These are phyloP conservation scores for Steccherinum ochraceum DNA, from an alignment of 768 basidiomycete species.

Conservation along the genomic window DNA sequence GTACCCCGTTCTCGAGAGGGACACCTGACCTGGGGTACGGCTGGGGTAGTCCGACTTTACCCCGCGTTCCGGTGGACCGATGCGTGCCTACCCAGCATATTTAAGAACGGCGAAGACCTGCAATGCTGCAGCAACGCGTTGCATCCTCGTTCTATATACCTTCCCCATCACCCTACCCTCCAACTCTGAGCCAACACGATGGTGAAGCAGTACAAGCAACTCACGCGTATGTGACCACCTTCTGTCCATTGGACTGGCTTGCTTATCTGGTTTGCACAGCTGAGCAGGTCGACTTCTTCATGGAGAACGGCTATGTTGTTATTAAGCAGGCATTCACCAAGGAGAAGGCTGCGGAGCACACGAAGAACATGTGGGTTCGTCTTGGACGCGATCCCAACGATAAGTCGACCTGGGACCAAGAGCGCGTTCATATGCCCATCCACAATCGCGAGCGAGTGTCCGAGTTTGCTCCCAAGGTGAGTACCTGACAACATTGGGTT, in stretches of 20 bases:
- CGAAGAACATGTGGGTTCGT: slow-evolving; percentile 44
- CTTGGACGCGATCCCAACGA: slow-evolving; percentile 47
- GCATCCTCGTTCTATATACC: too few species aligned
- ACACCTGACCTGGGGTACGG: too few species aligned
- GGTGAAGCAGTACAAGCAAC: slow-evolving; percentile 30
- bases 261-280: slow-evolving; percentile 24
- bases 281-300: slow-evolving; percentile 47
- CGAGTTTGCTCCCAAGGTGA: slow-evolving; percentile 46
- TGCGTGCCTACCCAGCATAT: too few species aligned
- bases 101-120: too few species aligned
- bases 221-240: slow-evolving; percentile 26
- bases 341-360: slow-evolving; percentile 45
- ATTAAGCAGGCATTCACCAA: slow-evolving; percentile 47
- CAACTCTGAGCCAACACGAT: too few species aligned
- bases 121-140: too few species aligned
- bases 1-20: too few species aligned
- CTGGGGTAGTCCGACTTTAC: too few species aligned
- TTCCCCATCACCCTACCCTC: too few species aligned
- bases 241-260: slow-evolving; percentile 4
- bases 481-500: not conserved
- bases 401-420: slow-evolving; percentile 47
- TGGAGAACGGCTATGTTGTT: slow-evolving; percentile 48
- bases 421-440: slow-evolving; percentile 51
- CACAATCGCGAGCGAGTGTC: slow-evolving; percentile 39
- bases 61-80: too few species aligned